Evolutionary conservation across 331 rosid species (phyloP), one percentile per base, ranked within the genome.

Genomic region (Malus hybrid): DNA sequence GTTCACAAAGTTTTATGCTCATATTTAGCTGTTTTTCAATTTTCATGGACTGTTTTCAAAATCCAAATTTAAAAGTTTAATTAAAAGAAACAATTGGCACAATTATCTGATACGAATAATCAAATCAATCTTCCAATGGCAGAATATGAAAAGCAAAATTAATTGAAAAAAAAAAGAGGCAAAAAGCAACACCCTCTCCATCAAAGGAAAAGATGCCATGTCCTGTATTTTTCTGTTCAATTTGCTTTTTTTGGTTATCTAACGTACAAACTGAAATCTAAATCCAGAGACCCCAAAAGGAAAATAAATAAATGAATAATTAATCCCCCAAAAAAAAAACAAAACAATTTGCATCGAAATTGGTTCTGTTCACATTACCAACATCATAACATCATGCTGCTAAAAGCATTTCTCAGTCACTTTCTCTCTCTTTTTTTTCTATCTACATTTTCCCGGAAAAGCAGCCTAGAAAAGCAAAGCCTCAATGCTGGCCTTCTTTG

Each of bases 401-500:
- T 24, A 60, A 60, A 24, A 60, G 65, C 42, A 6, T n/a, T 24
- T 24, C 33, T 11, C 31, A 8, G 4, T 6, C 42, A 18, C 10
- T 18, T 20, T 13, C 7, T 59, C 11, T 6, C 4, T 24, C 11
- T 36, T 59, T 1, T 48, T 48, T 64, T 14, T 79, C 65, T 57
- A 52, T 20, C 4, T 34, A 60, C 77, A 12, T 63, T 81, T 78
- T 56, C 82, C 87, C 62, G 70, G 85, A 71, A 84, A 75, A 73
- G 32, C 75, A 77, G 84, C 84, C 86, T 85, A 90, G 87, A 81
- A 82, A 77, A 86, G 82, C 72, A 84, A 69, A 70, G 92, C 83
- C 86, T 92, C 96, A 65, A 92, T 88, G 60, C 79, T 80, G 39
- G 85, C 85, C 66, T 88, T 95, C 90, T 90, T 92, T 22, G 78